Evolutionary conservation across 2,329 filamentous ascomycete genomes (phyloP).

Genomic region (Arthrobotrys entomopaga): DNA sequence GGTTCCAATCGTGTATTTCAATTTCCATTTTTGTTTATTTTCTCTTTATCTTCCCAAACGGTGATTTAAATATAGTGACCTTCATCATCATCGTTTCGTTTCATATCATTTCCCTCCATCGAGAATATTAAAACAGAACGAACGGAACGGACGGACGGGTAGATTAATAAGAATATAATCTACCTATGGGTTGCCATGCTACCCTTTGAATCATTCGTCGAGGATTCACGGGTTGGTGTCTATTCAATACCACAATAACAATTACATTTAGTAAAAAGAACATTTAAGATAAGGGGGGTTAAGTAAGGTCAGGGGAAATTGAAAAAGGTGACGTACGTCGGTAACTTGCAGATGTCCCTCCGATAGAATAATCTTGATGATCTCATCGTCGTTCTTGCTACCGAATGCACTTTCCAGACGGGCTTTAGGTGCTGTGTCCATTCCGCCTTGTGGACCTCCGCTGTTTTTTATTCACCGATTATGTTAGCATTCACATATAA

Average conservation of each 20-base stretch:
- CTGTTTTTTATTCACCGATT: conserved; percentile 1
- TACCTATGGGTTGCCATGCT: conserved; percentile 49
- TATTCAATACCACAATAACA: background rate
- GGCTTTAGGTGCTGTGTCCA: conserved; percentile 45
- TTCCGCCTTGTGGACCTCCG: conserved; percentile 43
- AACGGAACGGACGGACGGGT: conserved; percentile 16
- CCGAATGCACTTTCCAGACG: conserved; percentile 38
- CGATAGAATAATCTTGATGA: conserved; percentile 38
- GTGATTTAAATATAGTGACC: too few relatives aligned
- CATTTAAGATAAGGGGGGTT: background rate
- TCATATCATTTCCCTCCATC: too few relatives aligned
- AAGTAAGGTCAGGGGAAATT: background rate
- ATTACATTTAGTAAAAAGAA: background rate
- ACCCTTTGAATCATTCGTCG: conserved; percentile 49
- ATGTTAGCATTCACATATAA: background rate
- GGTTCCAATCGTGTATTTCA: too few relatives aligned
- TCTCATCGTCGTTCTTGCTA: conserved; percentile 29
- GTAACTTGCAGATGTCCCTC: conserved; percentile 34
- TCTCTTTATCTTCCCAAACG: too few relatives aligned
- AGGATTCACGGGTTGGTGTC: conserved; percentile 22
- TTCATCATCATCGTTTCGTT: background rate
- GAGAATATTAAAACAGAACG: too few relatives aligned
- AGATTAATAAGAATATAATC: conserved; percentile 26
- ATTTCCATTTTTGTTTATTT: too few relatives aligned
- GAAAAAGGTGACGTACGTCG: conserved; percentile 31